Base-by-base conservation (phyloP, 176 grass and related monocot genomes). In the Triticum turgidum region DNA sequence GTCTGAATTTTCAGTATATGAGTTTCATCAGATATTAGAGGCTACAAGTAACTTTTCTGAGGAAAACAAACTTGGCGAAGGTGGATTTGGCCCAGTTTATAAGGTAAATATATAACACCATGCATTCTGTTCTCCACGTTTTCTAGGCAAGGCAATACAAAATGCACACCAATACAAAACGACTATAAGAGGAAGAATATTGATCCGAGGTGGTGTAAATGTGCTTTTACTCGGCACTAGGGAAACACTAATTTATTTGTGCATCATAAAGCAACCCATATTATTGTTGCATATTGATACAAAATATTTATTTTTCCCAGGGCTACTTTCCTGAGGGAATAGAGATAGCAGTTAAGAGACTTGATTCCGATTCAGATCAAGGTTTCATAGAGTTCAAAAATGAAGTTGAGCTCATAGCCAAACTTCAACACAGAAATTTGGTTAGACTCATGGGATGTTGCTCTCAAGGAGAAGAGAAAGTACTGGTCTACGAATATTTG, bases 401-500 rank as follows among this genome's bases (percentile, higher is more conserved):
- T 56, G 74, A 77, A 77, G 74, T 77, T 56, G 47, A 77, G 47
- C 74, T 77, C 74, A 77, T 77, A 77, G 74, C 74, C 15, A 77
- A 77, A 56, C 74, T 77, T 77, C 74, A 77, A 34, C 74, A 77
- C 74, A 33, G 74, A 34, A 77, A 77, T 77, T 56, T 77, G 27
- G 74, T 77, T 77, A 77, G 49, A 17, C 74, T 77, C 27, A 33
- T 77, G 47, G 74, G 74, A 56, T 77, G 80, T 42, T 92, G 87
- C 61, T 80, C 81, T 47, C 82, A 90, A 30, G 88, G 65, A 80
- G 82, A 78, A 14, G 90, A 93, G 83, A 93, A 93, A 67, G 41
- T 93, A 68, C 35, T 93, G 58, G 83, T 93, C 38, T 91, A 94
- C 38, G 92, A 94, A 83, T 94, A 85, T 49, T 81, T 94, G 71